Base-by-base conservation (phyloP, 306 rosid genomes). In the Rosa persica region DNA sequence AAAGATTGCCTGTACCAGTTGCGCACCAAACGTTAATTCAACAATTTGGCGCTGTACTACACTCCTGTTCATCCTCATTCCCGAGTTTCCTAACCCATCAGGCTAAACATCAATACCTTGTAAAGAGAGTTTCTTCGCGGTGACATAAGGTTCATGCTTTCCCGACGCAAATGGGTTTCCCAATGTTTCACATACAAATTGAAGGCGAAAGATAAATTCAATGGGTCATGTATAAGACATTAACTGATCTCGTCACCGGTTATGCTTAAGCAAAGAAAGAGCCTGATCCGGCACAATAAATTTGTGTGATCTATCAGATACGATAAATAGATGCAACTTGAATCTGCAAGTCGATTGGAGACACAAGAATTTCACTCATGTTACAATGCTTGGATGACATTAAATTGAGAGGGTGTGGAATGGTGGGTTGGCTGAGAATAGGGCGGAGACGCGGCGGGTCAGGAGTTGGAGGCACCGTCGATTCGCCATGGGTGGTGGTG, bases 391-490 rank as follows among this genome's bases (percentile, higher is more conserved):
- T 39, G 25, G 49, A 5, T 69, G 73, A 68, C 43, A 68, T 12
- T n/a, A n/a, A n/a, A n/a, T 0, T 5, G 81, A 40, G 81, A 85
- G 72, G 58, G 84, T 82, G 20, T 78, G 88, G 12, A 72, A 67
- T 69, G 83, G 64, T 5, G 89, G 73, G 77, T 64, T 81, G 69
- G 69, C 47, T 55, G 78, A 81, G 89, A 89, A 80, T 55, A 86
- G 69, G 43, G 90, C 58, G 0, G 88, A 75, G 48, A 92, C 86
- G 70, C 80, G 89, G 74, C 92, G 90, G 10, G 84, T 82, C 66
- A 91, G 77, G 48, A 87, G 71, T 62, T 83, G 89, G 78, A 93
- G 82, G 75, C 85, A 85, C 88, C 97, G 91, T 77, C 90, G 86
- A 83, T 76, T 83, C 49, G 93, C 96, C 98, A 93, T 54, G 2